phyloP scores from a whole-genome alignment of 352 stramenopile species.

The Globisporangium nodosum region DNA sequence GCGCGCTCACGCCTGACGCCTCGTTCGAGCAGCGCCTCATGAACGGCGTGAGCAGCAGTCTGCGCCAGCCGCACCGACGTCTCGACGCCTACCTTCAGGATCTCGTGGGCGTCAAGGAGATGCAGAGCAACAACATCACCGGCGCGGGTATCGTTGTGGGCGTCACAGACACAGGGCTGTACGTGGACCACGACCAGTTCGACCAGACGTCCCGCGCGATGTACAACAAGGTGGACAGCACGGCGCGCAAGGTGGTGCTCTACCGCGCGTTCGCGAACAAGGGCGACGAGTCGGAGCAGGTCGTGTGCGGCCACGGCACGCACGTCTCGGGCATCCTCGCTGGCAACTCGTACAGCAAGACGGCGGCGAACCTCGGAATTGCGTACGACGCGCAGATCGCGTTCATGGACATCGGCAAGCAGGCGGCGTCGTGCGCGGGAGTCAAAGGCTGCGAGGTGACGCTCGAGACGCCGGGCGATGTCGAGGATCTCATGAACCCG shows the following conservation, averaged over 20 bases:
- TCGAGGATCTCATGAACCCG: conserved; percentile 43
- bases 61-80: conserved; percentile 16
- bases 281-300: conserved; percentile 51
- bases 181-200: conserved; percentile 80
- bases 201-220: conserved; percentile 46
- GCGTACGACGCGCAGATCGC: conserved; percentile 75
- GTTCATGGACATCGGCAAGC: conserved; percentile 87
- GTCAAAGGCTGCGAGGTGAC: conserved; percentile 44
- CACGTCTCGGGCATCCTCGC: conserved; percentile 82
- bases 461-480: conserved; percentile 69
- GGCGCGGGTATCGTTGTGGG: conserved; percentile 58
- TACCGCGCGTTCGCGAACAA: conserved; percentile 77
- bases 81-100: conserved; percentile 54
- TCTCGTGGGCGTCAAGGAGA: conserved; percentile 43
- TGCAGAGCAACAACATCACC: conserved; percentile 62
- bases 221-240: conserved; percentile 47
- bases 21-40: conserved; percentile 41
- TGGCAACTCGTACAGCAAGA: conserved; percentile 44
- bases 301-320: conserved; percentile 81
- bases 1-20: conserved; percentile 21
- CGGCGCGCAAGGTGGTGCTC: conserved; percentile 73
- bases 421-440: conserved; percentile 33
- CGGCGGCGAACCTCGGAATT: conserved; percentile 50
- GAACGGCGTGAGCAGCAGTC: neutral
- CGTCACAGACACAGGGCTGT: conserved; percentile 71